phyloP scores from a whole-genome alignment of 768 basidiomycete species.

The Macrolepiota fuliginosa region DNA sequence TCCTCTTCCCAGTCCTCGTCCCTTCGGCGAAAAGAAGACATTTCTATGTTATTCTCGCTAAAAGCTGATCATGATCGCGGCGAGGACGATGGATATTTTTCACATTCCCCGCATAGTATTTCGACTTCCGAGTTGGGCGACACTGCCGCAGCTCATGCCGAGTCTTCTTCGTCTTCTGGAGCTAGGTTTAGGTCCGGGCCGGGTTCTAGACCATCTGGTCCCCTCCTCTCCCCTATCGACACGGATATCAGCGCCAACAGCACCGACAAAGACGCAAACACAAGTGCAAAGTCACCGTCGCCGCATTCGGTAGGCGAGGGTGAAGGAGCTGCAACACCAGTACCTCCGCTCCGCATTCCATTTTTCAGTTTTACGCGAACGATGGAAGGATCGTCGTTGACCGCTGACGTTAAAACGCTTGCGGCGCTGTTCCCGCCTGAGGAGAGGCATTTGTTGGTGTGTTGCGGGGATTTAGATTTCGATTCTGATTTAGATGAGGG shows the following conservation, averaged over 20 bases:
- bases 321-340: constrained; percentile 6
- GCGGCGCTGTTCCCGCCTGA: constrained; percentile 68
- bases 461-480: constrained; percentile 64
- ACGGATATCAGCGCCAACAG: neutral
- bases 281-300: neutral
- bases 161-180: constrained; percentile 28
- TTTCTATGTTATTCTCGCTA: neutral
- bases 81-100: constrained; percentile 56
- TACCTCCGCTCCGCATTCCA: constrained; percentile 38
- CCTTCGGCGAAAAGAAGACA: constrained; percentile 11
- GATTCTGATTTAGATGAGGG: constrained; percentile 38
- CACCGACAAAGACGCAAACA: too few species aligned
- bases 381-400: constrained; percentile 72
- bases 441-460: constrained; percentile 74
- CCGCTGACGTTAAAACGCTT: constrained; percentile 66
- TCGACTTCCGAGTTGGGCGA: constrained; percentile 33
- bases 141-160: constrained; percentile 42
- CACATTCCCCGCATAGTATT: constrained; percentile 49
- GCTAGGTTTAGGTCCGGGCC: too few species aligned
- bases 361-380: constrained; percentile 83
- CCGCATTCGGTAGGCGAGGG: neutral
- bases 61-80: neutral
- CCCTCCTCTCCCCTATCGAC: constrained; percentile 5
- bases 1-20: constrained; percentile 12
- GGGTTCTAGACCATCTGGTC: neutral